Evolutionary conservation across 768 basidiomycete genomes (phyloP), one percentile per base, ranked within the genome.

Genomic region (Tricholoma furcatifolium): DNA sequence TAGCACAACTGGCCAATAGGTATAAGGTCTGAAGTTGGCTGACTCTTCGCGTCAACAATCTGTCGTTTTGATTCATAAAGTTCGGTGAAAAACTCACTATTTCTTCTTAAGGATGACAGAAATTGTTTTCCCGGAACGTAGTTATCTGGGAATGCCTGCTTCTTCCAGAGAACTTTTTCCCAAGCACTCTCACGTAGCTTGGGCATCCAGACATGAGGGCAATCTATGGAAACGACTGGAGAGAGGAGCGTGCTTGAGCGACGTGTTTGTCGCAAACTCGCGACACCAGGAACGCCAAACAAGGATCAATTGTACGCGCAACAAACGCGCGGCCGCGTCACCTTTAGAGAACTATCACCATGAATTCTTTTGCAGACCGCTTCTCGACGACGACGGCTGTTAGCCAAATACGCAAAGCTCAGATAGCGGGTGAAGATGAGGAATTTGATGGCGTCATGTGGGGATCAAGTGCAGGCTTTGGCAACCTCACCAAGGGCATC

Each of bases 391-490:
- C 80, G 12, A 74, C 77, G 50, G 69, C 81, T 11, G 67, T 68
- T 31, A 70, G 73, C 42, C 76, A 82, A 64, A 70, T 83, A 4
- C 71, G 74, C 53, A 78, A 73, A 58, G 79, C 80, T 12, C 75
- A 74, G 46, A 65, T 70, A 34, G 67, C 77, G 36, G 81, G 74
- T 4, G 83, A 88, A 42, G 84, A 90, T 38, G 83, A 82, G 17
- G 81, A 82, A 39, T 75, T 80, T 57, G 78, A 81, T 27, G 85
- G 88, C 59, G 72, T 79, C n/a, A 77, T 80, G 65, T 93, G 91
- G 91, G 91, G 90, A 14, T 93, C 91, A 36, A 67, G 80, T 60
- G 90, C 82, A n/a, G 91, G 90, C 58, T 90, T 88, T 67, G 91
- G 91, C 20, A 85, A 77, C 65, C 62, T 92, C 43, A 77, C 80